Conservation (phyloP, 108 stramenopile genomes). For the Parietichytrium sp. region DNA sequence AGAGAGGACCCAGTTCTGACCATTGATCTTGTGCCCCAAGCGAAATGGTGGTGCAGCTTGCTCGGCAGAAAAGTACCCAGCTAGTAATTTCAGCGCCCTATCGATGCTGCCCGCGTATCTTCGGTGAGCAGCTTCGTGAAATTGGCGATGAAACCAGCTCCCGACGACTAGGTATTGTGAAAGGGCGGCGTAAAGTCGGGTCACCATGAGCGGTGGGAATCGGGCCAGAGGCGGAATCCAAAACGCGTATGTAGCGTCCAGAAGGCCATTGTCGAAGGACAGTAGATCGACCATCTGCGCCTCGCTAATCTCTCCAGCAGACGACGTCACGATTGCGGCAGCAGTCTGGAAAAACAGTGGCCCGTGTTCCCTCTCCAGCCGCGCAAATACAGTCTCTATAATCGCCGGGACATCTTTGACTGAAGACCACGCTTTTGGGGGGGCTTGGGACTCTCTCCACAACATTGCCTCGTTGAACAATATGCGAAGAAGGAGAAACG, state of each 20-base stretch:
- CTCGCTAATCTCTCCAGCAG: neutral
- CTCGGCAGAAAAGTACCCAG: no score
- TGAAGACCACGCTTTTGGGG: neutral
- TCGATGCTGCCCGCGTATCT: no score
- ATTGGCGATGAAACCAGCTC: neutral
- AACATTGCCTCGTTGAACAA: neutral
- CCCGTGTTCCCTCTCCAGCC: slow-evolving; percentile 15
- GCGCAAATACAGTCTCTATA: neutral
- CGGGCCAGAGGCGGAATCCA: slow-evolving; percentile 1
- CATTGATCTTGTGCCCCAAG: no score
- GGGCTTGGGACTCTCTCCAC: neutral
- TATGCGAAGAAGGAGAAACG: neutral
- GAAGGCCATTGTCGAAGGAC: neutral
- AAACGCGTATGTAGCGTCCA: neutral
- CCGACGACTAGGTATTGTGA: neutral
- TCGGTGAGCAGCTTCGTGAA: neutral
- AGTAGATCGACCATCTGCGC: slow-evolving; percentile 19
- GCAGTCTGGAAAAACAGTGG: neutral
- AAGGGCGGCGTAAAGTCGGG: neutral
- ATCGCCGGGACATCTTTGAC: neutral
- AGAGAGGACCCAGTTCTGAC: no score
- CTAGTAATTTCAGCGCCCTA: no score
- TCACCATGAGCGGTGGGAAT: neutral
- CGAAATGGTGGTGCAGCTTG: no score
- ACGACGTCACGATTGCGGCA: slow-evolving; percentile 13